These are phyloP conservation scores for Schizonepeta tenuifolia DNA, from an alignment of 257 asterid species.

Conservation along the genomic window DNA sequence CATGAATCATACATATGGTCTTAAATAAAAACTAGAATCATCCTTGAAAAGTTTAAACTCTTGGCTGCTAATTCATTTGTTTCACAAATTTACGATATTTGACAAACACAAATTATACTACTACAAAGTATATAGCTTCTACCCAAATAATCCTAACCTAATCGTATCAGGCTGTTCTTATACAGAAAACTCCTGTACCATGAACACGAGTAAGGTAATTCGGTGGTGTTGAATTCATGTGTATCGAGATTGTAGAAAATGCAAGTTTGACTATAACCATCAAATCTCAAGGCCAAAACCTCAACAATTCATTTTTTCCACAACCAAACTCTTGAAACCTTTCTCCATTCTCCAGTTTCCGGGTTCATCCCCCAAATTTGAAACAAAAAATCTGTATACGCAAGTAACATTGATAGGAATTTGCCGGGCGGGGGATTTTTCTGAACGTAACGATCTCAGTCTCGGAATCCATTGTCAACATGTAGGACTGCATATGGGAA, in stretches of 20 bases:
- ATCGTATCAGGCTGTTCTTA: neutral
- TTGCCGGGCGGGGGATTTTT: neutral
- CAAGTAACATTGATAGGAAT: neutral
- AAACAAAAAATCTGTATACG: neutral
- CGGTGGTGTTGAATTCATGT: neutral
- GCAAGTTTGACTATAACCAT: neutral
- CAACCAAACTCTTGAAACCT: neutral
- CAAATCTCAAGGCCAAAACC: too few relatives aligned
- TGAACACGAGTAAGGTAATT: neutral
- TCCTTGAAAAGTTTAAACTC: too few relatives aligned
- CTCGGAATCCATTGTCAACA: conserved; percentile 25
- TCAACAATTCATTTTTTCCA: neutral
- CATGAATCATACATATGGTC: too few relatives aligned
- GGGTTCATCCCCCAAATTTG: conserved; percentile 26
- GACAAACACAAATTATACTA: too few relatives aligned
- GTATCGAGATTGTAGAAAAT: neutral
- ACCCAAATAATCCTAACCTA: neutral
- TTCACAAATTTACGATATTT: too few relatives aligned
- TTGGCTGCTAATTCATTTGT: too few relatives aligned
- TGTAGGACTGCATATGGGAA: neutral
- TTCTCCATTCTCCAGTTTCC: conserved; percentile 21
- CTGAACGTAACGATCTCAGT: neutral
- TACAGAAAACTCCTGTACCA: neutral
- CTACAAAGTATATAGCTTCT: too few relatives aligned
- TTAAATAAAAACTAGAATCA: too few relatives aligned